These are phyloP conservation scores for Trypanosomatidae sp. DNA, from an alignment of 208 protist species.

Conservation along the genomic window DNA sequence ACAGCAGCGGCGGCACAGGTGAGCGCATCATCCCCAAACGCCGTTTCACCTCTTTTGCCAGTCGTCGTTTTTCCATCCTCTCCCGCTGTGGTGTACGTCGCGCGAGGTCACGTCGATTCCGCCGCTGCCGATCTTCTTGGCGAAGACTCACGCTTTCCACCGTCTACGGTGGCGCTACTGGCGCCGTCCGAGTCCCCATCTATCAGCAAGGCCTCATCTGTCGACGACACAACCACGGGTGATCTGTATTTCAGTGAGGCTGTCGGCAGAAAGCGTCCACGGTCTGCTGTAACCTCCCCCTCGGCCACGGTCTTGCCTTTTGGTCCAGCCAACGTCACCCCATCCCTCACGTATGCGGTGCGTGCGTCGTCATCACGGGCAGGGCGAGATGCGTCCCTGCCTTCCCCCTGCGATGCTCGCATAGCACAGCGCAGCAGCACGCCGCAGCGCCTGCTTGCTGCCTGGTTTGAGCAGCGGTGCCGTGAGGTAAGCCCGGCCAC, in stretches of 20 bases:
- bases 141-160: background rate
- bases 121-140: background rate
- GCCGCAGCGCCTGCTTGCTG: conserved; percentile 10
- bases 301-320: background rate
- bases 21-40: background rate
- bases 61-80: background rate
- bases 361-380: background rate
- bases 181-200: background rate
- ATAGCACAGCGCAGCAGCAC: conserved; percentile 2
- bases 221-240: background rate
- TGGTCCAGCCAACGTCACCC: background rate
- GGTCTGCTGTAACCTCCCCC: background rate
- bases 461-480: conserved; percentile 11
- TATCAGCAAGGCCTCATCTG: background rate
- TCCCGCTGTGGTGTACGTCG: background rate
- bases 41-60: background rate
- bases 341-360: background rate
- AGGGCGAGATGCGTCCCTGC: background rate
- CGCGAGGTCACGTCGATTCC: background rate
- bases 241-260: background rate
- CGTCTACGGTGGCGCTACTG: background rate
- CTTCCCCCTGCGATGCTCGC: background rate
- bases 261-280: background rate
- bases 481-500: background rate
- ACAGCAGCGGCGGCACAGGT: background rate